phyloP scores from a whole-genome alignment of 176 grass and related monocot genomes.

The sorghum (Sorghum bicolor) region Sorghum_bicolor_NCBIv3 NC_012878.2:54745001-54745500 shows the following conservation, averaged over 20 bases:
- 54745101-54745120: neutral
- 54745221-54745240: neutral
- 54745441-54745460: slow-evolving; percentile 29
- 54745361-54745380: neutral
- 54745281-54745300: neutral
- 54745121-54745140: neutral
- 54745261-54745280: neutral
- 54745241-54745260: neutral
- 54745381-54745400: neutral
- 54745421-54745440: slow-evolving; percentile 35
- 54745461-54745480: slow-evolving; percentile 47
- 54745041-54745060: neutral
- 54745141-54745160: neutral
- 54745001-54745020: neutral
- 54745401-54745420: slow-evolving; percentile 47
- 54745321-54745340: neutral
- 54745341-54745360: neutral
- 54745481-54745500: slow-evolving; percentile 94
- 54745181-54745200: neutral
- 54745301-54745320: neutral
- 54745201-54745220: neutral
- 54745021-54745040: neutral
- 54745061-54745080: neutral
- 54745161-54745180: neutral
- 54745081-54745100: neutral